phyloP scores from a whole-genome alignment of 2,329 filamentous ascomycete species.

The Scleromitrula shiraiana region DNA sequence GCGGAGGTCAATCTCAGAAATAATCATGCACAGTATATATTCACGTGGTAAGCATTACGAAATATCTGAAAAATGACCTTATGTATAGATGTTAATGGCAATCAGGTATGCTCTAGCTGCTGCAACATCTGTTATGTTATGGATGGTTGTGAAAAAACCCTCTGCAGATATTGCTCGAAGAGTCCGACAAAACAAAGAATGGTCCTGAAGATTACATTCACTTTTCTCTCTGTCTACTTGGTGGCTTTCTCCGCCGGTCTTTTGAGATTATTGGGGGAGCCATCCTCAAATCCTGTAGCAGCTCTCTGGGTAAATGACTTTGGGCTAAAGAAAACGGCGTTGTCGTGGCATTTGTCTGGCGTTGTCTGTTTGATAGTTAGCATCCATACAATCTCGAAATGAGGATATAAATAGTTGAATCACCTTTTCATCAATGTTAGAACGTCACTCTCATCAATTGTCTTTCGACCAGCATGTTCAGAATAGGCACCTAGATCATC shows the following conservation, averaged over 20 bases:
- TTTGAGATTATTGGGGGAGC: slow-evolving; percentile 45
- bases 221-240: slow-evolving; percentile 32
- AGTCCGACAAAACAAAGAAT: slow-evolving; percentile 68
- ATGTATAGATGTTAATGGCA: not conserved
- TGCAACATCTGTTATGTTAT: slow-evolving; percentile 91
- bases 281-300: slow-evolving; percentile 77
- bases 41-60: slow-evolving; percentile 73
- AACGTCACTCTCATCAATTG: slow-evolving; percentile 79
- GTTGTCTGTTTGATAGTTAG: slow-evolving; percentile 54
- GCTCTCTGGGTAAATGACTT: slow-evolving; percentile 70
- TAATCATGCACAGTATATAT: slow-evolving; percentile 97
- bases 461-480: slow-evolving; percentile 72
- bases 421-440: slow-evolving; percentile 78
- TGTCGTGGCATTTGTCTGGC: slow-evolving; percentile 61
- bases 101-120: slow-evolving; percentile 74
- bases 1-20: slow-evolving; percentile 91
- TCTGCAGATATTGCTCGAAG: slow-evolving; percentile 63
- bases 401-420: slow-evolving; percentile 17
- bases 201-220: slow-evolving; percentile 44
- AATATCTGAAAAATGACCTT: not conserved
- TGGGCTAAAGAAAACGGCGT: slow-evolving; percentile 82
- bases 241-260: not conserved
- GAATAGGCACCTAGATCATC: slow-evolving; percentile 76
- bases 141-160: slow-evolving; percentile 88
- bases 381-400: slow-evolving; percentile 13